Base-by-base conservation (phyloP, 495 filamentous ascomycete species). In the Aspergillus sclerotiicarbonarius region DNA sequence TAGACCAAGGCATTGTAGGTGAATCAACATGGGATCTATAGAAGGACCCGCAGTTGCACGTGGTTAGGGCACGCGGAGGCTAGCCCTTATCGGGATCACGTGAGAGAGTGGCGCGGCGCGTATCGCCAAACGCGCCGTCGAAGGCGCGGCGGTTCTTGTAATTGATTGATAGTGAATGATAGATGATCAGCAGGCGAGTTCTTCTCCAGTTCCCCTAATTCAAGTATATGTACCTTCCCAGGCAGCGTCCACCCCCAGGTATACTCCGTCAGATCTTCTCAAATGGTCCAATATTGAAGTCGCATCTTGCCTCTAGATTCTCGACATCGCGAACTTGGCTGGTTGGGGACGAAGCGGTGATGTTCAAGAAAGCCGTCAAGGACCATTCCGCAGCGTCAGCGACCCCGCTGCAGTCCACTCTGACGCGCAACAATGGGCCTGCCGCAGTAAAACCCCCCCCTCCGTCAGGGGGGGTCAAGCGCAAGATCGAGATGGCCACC, bases 351-450 rank as follows among this genome's bases (percentile, higher is more conserved):
- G 60, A 63, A 54, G 51, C 20, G 45, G 54, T 56, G 6, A 79
- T 79, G 76, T 79, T 79, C 45, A 74, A 74, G 35, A 76, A 76
- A 56, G 76, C 76, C 7, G 68, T 77, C 2, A 68, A 76, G 47
- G 70, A 76, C 31, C 72, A 76, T 62, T 64, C 75, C 6, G 73
- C 61, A 45, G 60, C 63, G 30, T 60, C 65, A 4, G 46, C 66
- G 13, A 76, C 71, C 39, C 66, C 76, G 4, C 68, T 79, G 13
- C 71, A 79, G 55, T 67, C 76, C 3, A 75, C 62, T 41, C 53
- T 73, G 1, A 49, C 66, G 1, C 68, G 59, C 31, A 55, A 56
- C 45, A 72, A 74, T 59, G 53, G 63, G 13, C 53, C 33, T 47
- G 46, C 51, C 4, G 46, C 65, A 4, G 61, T 66, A 3, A 70